These are phyloP conservation scores for Cadophora sp. DNA, from an alignment of 2,329 filamentous ascomycete genomes.

Conservation along the genomic window DNA sequence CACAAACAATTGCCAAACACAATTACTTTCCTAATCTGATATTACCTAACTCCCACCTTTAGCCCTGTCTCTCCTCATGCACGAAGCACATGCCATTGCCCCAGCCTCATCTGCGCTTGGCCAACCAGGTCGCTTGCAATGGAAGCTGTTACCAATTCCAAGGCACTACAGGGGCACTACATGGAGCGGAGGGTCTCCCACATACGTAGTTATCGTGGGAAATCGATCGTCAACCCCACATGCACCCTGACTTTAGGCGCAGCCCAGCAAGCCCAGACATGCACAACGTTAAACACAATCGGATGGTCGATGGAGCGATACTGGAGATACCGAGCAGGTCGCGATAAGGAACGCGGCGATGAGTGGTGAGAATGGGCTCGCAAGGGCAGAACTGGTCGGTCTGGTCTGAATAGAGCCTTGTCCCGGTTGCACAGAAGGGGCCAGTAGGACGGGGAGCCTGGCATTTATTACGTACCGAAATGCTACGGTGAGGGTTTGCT, in stretches of 20 bases:
- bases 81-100: conserved; percentile 10
- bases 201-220: conserved; percentile 17
- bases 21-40: conserved; percentile 17
- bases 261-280: conserved; percentile 4
- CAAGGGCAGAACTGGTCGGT: neutral
- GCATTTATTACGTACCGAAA: conserved; percentile 38
- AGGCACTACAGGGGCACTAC: conserved; percentile 9
- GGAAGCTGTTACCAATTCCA: conserved; percentile 22
- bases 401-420: conserved; percentile 18
- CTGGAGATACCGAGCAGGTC: neutral
- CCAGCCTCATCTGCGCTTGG: conserved; percentile 6
- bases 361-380: conserved; percentile 24
- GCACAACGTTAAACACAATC: conserved; percentile 1
- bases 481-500: conserved; percentile 36
- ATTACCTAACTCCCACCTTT: conserved; percentile 18
- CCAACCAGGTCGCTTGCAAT: conserved; percentile 9
- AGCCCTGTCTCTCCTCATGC: conserved; percentile 14
- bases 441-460: conserved; percentile 23
- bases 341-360: conserved; percentile 31
- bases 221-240: conserved; percentile 6
- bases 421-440: conserved; percentile 13
- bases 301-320: conserved; percentile 17
- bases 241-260: conserved; percentile 2
- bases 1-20: conserved; percentile 19
- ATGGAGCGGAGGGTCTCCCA: neutral